Conservation (phyloP, 192 early-diverging fungal species). For the Diversispora epigaea region DNA sequence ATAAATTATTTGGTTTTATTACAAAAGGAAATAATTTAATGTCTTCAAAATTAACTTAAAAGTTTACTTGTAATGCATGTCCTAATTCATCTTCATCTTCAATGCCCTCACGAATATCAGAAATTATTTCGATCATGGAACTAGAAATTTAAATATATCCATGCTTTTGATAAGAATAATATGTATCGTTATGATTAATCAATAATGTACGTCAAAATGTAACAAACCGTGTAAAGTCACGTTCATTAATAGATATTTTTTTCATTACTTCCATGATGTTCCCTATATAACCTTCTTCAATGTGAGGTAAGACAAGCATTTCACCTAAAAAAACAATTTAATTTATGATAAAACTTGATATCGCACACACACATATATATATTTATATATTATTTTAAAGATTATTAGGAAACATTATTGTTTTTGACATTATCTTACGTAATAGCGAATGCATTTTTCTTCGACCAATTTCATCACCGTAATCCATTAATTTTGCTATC, state of each 20-base stretch:
- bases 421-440: conserved; percentile 52
- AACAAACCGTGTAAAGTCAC: conserved; percentile 77
- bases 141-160: conserved; percentile 11
- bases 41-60: not conserved
- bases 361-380: too few relatives aligned
- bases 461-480: conserved; percentile 81
- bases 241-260: conserved; percentile 74
- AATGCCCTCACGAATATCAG: conserved; percentile 65
- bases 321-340: conserved; percentile 50
- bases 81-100: conserved; percentile 39
- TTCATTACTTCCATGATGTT: conserved; percentile 76
- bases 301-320: conserved; percentile 71
- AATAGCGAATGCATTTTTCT: conserved; percentile 74
- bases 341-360: too few relatives aligned
- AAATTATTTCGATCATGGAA: conserved; percentile 79
- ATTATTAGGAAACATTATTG: not conserved
- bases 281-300: conserved; percentile 74
- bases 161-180: not conserved
- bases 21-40: not conserved
- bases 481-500: conserved; percentile 72
- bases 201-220: not conserved
- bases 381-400: conserved; percentile 10
- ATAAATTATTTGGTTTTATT: not conserved
- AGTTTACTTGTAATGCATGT: not conserved
- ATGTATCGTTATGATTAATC: not conserved